Base-by-base conservation (phyloP, 2,329 filamentous ascomycete genomes). In the Atkinsonella hypoxylon region DNA sequence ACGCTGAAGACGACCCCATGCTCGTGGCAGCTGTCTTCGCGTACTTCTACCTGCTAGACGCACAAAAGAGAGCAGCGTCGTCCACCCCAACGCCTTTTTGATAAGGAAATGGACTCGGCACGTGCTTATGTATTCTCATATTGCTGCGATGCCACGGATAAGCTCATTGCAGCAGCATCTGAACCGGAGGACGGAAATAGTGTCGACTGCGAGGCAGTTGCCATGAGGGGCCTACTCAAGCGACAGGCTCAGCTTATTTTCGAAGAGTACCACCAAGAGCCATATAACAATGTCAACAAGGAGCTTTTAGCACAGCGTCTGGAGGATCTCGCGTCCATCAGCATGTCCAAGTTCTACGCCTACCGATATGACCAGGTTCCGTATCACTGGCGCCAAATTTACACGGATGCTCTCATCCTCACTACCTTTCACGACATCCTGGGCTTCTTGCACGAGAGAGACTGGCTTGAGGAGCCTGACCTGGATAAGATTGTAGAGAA, bases 401-500 rank as follows among this genome's bases (percentile, higher is more conserved):
- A 87, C 61, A 82, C 83, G 1, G 84, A 89, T 50, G 79, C 83
- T 1, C 78, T 79, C 50, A 74, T 91, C 11, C 72, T 86, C 59
- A 78, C 78, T 56, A 83, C 81, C 20, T 69, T 71, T 49, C 55
- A 67, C 18, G 56, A 67, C 10, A 51, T 67, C 18, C 57, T 68
- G 11, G 40, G 50, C 3, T 50, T 45, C 4, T 50, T 56, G 36
- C 17, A 4, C 34, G 13, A 41, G 4, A 45, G 39, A 9, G 46
- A 31, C 2, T 45, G 43, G 11, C 53, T 56, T 1, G 51, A 56
- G 7, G 57, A 59, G 30, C 47, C 50, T 9, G 49, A 54, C 3
- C 61, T 89, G 4, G 73, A 78, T 34, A 64, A 72, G 1, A 71
- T 85, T 2, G 77, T 95, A 34, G 74, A 75, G 49, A 68, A 75